phyloP scores from a whole-genome alignment of 2,329 filamentous ascomycete species.

The Alternaria postmessia region DNA sequence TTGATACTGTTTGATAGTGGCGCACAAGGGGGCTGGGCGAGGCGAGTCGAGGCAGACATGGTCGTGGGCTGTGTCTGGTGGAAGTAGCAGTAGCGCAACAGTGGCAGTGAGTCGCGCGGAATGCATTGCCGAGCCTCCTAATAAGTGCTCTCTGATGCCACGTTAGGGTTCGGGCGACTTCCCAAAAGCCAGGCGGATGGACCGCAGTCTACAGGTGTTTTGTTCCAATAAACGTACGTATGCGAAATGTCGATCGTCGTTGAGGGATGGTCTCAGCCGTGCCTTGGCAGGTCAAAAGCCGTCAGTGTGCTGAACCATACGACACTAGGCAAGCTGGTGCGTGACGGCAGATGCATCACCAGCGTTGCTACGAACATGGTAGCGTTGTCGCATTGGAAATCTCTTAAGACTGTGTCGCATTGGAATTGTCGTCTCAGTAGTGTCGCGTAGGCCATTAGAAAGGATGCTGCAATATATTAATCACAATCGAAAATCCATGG shows the following conservation, averaged over 20 bases:
- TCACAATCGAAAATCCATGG: not conserved
- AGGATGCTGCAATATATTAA: not conserved
- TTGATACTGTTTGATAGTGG: not conserved
- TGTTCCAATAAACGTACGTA: not conserved
- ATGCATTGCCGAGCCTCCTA: not conserved
- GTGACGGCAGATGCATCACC: not conserved
- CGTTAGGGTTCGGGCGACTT: not conserved
- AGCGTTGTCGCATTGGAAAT: constrained; percentile 1
- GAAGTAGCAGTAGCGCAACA: not conserved
- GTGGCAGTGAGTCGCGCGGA: not conserved
- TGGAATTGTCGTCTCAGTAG: not conserved
- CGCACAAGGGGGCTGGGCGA: not conserved
- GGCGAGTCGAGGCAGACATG: not conserved
- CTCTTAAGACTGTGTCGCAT: not conserved
- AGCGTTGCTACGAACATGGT: not conserved
- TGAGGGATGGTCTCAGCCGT: not conserved
- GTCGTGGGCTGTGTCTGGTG: not conserved
- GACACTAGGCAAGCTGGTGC: not conserved
- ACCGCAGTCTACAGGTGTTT: not conserved
- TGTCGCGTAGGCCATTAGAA: constrained; percentile 7
- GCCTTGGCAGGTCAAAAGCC: not conserved
- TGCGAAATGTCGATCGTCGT: not conserved
- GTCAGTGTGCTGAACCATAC: not conserved
- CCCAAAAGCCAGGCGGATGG: not conserved
- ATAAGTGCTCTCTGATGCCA: not conserved